A percentile compares a stretch with the other conserved stretches of the same genome.
These are phyloP conservation scores for Aspergillus campestris DNA, from an alignment of 495 filamentous ascomycete species.

Conservation along the genomic window DNA sequence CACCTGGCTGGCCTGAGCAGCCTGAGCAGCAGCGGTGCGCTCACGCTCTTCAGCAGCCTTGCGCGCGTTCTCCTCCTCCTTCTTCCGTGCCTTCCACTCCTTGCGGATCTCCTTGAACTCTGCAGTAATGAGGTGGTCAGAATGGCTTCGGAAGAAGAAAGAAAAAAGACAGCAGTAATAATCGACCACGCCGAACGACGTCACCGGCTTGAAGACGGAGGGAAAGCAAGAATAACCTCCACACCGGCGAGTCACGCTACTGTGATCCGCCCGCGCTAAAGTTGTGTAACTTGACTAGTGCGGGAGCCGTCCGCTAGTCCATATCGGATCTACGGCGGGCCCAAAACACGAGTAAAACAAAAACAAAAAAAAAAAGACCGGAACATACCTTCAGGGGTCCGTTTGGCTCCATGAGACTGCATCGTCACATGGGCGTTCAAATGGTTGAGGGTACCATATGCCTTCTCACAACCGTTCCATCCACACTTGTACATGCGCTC, in stretches of 20 bases:
- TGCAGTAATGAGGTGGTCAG: conserved; percentile 22
- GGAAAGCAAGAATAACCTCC: conserved; percentile 20
- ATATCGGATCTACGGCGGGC: conserved; percentile 1
- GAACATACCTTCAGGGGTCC: conserved; percentile 88
- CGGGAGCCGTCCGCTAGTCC: conserved; percentile 28
- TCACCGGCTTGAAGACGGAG: not conserved
- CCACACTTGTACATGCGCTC: conserved; percentile 99
- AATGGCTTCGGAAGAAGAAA: conserved; percentile 7
- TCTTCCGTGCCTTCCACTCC: conserved; percentile 98
- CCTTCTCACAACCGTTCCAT: conserved; percentile 96
- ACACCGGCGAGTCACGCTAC: conserved; percentile 36
- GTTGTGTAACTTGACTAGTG: conserved; percentile 47
- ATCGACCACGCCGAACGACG: not conserved
- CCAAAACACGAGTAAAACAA: not conserved
- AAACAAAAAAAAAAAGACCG: conserved; percentile 6
- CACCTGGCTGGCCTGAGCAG: conserved; percentile 43
- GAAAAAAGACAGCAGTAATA: not conserved
- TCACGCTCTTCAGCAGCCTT: conserved; percentile 88
- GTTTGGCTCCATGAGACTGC: conserved; percentile 88
- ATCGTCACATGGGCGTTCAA: conserved; percentile 96
- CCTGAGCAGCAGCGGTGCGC: conserved; percentile 54
- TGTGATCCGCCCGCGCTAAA: conserved; percentile 34
- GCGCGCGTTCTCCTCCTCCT: conserved; percentile 87
- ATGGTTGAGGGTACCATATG: conserved; percentile 94
- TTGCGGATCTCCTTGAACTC: conserved; percentile 99